These are phyloP conservation scores for Brassica hybrid DNA, from an alignment of 441 rosid genomes.

Conservation along the genomic window DNA sequence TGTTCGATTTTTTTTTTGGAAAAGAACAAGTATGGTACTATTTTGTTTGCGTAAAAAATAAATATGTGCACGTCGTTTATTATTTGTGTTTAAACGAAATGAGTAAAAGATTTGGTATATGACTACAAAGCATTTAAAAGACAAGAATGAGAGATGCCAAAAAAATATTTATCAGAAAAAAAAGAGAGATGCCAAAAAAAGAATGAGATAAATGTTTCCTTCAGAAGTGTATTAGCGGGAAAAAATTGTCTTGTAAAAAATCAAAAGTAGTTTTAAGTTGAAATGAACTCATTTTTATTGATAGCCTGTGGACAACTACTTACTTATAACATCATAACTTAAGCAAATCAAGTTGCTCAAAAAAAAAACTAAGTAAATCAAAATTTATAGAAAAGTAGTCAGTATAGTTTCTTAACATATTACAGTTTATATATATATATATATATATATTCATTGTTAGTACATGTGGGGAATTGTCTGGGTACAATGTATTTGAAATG, in stretches of 20 bases:
- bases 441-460: background rate
- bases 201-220: background rate
- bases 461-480: slow-evolving; percentile 7
- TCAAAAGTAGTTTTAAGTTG: background rate
- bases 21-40: background rate
- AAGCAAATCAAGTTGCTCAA: background rate
- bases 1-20: background rate
- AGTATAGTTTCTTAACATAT: background rate
- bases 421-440: background rate
- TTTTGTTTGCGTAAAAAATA: background rate
- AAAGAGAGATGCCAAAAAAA: background rate
- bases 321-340: background rate
- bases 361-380: background rate
- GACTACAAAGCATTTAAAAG: background rate
- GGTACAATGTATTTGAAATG: slow-evolving; percentile 15
- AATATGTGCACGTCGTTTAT: background rate
- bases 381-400: background rate
- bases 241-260: background rate
- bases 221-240: background rate
- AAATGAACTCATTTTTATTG: background rate
- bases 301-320: background rate
- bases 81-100: background rate
- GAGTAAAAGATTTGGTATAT: background rate
- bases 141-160: background rate
- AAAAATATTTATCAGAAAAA: background rate